Evolutionary conservation across 106 monocot species (phyloP).

Genomic region (Acorus calamus): DNA sequence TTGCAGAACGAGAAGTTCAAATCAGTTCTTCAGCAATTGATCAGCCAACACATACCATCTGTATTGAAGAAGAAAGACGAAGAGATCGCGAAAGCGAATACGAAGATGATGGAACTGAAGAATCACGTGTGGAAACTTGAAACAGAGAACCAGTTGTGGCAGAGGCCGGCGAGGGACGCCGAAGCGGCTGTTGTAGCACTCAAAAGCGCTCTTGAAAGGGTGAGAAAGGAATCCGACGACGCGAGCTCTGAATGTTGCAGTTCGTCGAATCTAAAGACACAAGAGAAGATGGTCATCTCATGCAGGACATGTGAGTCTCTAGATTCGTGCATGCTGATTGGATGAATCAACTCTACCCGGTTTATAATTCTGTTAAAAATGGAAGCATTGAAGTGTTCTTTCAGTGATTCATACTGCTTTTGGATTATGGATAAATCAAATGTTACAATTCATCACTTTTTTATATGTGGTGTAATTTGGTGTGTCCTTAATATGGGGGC

Average conservation of each 20-base stretch:
- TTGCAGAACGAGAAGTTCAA: conserved; percentile 1
- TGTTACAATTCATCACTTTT: no score
- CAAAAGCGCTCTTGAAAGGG: neutral
- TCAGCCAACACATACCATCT: neutral
- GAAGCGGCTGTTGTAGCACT: neutral
- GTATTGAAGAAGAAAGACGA: neutral
- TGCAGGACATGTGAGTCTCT: conserved; percentile 10
- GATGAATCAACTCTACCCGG: neutral
- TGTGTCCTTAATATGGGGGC: no score
- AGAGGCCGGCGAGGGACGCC: neutral
- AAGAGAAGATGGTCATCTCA: neutral
- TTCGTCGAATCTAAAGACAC: neutral
- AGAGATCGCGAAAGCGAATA: neutral
- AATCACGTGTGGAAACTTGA: neutral
- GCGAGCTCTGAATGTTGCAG: neutral
- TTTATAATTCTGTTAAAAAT: neutral
- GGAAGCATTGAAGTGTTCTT: conserved; percentile 5
- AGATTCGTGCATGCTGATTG: conserved; percentile 4
- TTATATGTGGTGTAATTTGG: no score
- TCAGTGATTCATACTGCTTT: no score
- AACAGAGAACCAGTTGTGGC: neutral
- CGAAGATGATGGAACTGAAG: neutral
- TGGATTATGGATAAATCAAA: no score
- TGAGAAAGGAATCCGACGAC: neutral
- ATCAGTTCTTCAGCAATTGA: neutral